Conservation (phyloP, 2,329 filamentous ascomycete species). For the Zymoseptoria brevis region DNA sequence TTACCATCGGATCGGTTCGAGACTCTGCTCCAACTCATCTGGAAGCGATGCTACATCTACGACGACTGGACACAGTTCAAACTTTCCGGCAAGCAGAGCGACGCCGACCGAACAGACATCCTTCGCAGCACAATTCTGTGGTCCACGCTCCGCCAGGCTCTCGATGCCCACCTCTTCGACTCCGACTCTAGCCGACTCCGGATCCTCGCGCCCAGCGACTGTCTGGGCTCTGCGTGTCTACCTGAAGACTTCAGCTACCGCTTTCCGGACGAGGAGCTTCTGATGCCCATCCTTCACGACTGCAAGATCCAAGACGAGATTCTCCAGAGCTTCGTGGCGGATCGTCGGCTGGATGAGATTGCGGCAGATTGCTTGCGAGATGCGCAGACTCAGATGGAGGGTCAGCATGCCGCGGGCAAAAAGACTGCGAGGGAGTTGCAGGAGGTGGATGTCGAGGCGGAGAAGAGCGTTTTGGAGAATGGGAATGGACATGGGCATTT, state of each 20-base stretch:
- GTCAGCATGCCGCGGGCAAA: slow-evolving; percentile 1
- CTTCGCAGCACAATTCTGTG: slow-evolving; percentile 36
- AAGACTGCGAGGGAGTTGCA: slow-evolving; percentile 4
- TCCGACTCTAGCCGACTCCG: slow-evolving; percentile 2
- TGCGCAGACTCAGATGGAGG: slow-evolving; percentile 23
- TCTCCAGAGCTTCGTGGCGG: slow-evolving; percentile 57
- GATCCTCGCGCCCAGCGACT: slow-evolving; percentile 23
- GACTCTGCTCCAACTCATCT: slow-evolving; percentile 57
- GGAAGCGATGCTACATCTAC: slow-evolving; percentile 75
- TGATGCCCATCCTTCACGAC: slow-evolving; percentile 60
- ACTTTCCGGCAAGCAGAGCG: slow-evolving; percentile 43
- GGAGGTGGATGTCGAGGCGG: slow-evolving; percentile 1
- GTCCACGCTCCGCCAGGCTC: slow-evolving; percentile 41
- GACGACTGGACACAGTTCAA: slow-evolving; percentile 82
- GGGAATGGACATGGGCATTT: neutral
- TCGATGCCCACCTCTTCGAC: slow-evolving; percentile 12
- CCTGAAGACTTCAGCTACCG: slow-evolving; percentile 52
- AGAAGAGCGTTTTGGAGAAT: neutral
- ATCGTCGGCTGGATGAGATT: slow-evolving; percentile 65
- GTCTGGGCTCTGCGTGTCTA: slow-evolving; percentile 49
- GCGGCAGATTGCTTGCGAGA: slow-evolving; percentile 36
- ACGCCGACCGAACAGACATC: slow-evolving; percentile 56
- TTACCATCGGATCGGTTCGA: slow-evolving; percentile 48
- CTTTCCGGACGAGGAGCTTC: slow-evolving; percentile 47
- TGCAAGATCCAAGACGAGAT: slow-evolving; percentile 64